Evolutionary conservation across 176 grass and related monocot genomes (phyloP).

Genomic region (Ensete glaucum): DNA sequence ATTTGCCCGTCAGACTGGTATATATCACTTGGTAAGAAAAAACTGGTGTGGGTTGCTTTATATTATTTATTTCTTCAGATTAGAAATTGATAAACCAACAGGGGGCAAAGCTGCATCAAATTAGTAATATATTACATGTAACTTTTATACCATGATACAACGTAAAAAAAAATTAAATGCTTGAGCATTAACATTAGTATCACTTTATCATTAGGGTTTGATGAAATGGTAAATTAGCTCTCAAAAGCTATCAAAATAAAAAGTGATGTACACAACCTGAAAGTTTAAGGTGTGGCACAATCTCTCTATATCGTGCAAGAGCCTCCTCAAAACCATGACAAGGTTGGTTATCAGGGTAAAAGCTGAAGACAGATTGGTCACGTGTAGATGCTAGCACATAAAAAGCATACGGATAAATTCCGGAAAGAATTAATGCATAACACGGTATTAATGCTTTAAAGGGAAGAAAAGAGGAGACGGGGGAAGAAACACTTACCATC

Average conservation of each 20-base stretch:
- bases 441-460: conserved; percentile 1
- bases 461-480: conserved; percentile 12
- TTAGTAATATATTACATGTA: no score
- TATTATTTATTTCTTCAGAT: no score
- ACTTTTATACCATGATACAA: background rate
- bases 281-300: conserved; percentile 75
- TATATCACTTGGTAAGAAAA: no score
- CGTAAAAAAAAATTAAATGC: background rate
- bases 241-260: background rate
- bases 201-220: background rate
- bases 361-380: conserved; percentile 83
- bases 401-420: conserved; percentile 13
- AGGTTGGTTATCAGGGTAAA: conserved; percentile 54
- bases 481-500: conserved; percentile 44
- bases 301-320: conserved; percentile 63
- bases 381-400: conserved; percentile 54
- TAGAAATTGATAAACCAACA: background rate
- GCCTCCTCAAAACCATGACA: conserved; percentile 88
- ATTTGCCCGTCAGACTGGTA: no score
- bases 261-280: conserved; percentile 40
- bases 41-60: no score
- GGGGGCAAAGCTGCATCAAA: no score
- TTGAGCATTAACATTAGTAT: background rate
- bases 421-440: conserved; percentile 1
- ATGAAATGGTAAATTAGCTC: background rate